Evolutionary conservation across 768 basidiomycete species (phyloP).

Genomic region (Rhodotorula paludigena): DNA sequence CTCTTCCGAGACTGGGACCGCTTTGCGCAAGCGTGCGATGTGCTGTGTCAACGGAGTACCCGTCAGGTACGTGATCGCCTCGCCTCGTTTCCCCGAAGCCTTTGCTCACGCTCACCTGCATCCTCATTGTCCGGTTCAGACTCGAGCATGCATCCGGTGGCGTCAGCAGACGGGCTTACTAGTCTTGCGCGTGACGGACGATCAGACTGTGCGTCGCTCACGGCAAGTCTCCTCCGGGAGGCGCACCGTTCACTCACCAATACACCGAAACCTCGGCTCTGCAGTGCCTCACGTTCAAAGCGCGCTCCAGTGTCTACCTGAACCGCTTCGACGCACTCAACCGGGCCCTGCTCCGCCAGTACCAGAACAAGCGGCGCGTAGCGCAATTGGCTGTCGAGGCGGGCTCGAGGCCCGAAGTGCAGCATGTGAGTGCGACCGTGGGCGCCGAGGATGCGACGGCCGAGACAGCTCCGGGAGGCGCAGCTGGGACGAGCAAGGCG

Average conservation of each 20-base stretch:
- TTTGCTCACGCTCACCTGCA: too few species aligned
- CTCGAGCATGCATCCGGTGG: constrained; percentile 91
- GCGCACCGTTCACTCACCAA: constrained; percentile 36
- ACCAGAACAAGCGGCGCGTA: constrained; percentile 60
- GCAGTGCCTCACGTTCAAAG: constrained; percentile 95
- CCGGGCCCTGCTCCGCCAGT: constrained; percentile 74
- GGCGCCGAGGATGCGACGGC: constrained; percentile 46
- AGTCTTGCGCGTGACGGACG: constrained; percentile 88
- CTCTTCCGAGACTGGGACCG: constrained; percentile 20
- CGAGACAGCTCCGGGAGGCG: constrained; percentile 47
- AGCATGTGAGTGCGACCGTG: constrained; percentile 29
- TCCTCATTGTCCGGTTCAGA: constrained; percentile 51
- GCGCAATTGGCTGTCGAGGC: too few species aligned
- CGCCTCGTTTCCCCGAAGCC: too few species aligned
- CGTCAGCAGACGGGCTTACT: constrained; percentile 61
- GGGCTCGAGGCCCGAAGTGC: too few species aligned
- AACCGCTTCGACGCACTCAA: constrained; percentile 94
- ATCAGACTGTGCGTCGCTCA: too few species aligned
- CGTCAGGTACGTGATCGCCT: neutral
- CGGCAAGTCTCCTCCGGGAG: constrained; percentile 55
- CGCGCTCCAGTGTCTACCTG: constrained; percentile 85
- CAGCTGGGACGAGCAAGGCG: neutral
- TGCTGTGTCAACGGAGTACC: constrained; percentile 19
- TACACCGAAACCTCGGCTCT: neutral
- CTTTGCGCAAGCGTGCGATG: neutral